These are phyloP conservation scores for Tuber magnatum DNA, from an alignment of 495 filamentous ascomycete genomes.

Conservation along the genomic window DNA sequence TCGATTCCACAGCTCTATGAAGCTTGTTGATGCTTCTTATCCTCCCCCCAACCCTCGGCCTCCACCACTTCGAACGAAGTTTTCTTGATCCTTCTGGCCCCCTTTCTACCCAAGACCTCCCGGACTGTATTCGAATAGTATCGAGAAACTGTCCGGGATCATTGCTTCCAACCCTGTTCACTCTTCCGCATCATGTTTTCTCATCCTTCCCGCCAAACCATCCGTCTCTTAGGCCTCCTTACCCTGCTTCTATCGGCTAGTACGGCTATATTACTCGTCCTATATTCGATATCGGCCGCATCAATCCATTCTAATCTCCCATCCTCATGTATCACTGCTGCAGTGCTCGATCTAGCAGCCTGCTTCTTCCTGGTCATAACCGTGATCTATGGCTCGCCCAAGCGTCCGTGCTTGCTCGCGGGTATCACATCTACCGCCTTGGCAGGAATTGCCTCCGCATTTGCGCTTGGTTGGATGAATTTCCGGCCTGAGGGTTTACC, in stretches of 20 bases:
- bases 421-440: conserved; percentile 26
- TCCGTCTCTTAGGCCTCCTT: conserved; percentile 28
- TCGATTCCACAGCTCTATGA: neutral
- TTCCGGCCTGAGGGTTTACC: conserved; percentile 29
- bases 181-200: conserved; percentile 29
- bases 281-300: conserved; percentile 29
- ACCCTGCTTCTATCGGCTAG: conserved; percentile 26
- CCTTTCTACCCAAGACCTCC: neutral
- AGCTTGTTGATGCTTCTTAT: neutral
- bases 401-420: conserved; percentile 19
- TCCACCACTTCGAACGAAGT: neutral
- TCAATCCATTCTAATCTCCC: conserved; percentile 24
- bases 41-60: neutral
- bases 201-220: conserved; percentile 20
- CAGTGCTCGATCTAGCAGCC: conserved; percentile 25
- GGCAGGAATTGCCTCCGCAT: conserved; percentile 27
- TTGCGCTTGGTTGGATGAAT: conserved; percentile 33
- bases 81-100: neutral
- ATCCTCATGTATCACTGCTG: conserved; percentile 26
- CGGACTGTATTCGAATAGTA: conserved; percentile 2
- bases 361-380: conserved; percentile 21
- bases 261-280: conserved; percentile 28
- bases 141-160: conserved; percentile 3
- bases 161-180: conserved; percentile 5
- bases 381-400: conserved; percentile 15